These are phyloP conservation scores for Candida pseudoglaebosa DNA, from an alignment of 805 yeast genomes.

Conservation along the genomic window DNA sequence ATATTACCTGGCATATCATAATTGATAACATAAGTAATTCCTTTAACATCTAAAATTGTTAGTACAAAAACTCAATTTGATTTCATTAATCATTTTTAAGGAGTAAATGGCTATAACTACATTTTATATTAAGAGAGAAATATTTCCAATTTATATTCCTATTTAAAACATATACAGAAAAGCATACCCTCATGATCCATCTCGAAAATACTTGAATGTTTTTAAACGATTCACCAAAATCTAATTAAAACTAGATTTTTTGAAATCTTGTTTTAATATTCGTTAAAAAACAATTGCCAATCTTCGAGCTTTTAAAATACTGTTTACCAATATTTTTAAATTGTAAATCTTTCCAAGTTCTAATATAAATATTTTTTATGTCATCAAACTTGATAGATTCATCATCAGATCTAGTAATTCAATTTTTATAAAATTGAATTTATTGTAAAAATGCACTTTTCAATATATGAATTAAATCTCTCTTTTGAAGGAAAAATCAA, in stretches of 20 bases:
- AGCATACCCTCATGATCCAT: conserved; percentile 3
- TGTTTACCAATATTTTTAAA: conserved; percentile 5
- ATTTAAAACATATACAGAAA: conserved; percentile 5
- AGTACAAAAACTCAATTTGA: conserved; percentile 16
- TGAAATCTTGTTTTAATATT: neutral
- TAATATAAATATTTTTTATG: conserved; percentile 1
- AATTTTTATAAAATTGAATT: neutral
- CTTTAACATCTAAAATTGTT: conserved; percentile 81
- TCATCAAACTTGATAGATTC: conserved; percentile 4
- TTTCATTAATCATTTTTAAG: neutral
- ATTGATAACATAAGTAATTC: conserved; percentile 89
- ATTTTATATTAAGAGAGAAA: conserved; percentile 4
- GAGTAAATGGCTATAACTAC: conserved; percentile 4
- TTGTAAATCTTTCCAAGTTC: conserved; percentile 2
- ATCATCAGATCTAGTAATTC: conserved; percentile 3
- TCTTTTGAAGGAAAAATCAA: conserved; percentile 3
- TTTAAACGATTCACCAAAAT: neutral
- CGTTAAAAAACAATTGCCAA: too few relatives aligned
- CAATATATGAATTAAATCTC: conserved; percentile 6
- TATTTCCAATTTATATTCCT: conserved; percentile 4
- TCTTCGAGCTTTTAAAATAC: conserved; percentile 4
- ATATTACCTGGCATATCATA: conserved; percentile 97
- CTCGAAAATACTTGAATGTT: conserved; percentile 3
- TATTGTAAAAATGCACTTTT: conserved; percentile 5
- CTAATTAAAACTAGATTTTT: neutral